Evolutionary conservation across 805 yeast genomes (phyloP).

Genomic region (Pichia eremophila): DNA sequence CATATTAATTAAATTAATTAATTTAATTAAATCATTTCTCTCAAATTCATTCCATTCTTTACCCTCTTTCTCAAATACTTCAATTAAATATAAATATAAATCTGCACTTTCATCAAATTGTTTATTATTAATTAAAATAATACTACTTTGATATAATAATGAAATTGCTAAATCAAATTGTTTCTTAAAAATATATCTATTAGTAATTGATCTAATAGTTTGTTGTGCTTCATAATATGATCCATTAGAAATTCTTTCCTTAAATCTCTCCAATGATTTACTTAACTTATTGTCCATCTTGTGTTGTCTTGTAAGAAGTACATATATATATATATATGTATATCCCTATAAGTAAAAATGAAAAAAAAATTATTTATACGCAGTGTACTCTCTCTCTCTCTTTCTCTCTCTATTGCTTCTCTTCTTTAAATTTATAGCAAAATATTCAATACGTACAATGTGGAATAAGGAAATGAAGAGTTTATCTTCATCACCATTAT

Average conservation of each 20-base stretch:
- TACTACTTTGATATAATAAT: conserved; percentile 61
- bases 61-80: conserved; percentile 45
- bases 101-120: conserved; percentile 82
- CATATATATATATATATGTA: no score
- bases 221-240: conserved; percentile 95
- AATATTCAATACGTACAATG: no score
- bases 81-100: conserved; percentile 60
- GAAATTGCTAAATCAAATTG: conserved; percentile 66
- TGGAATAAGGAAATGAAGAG: background rate
- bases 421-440: no score
- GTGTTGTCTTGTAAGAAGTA: no score
- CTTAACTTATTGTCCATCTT: conserved; percentile 31
- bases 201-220: conserved; percentile 81
- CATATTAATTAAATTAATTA: conserved; percentile 33
- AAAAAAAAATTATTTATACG: no score
- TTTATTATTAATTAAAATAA: conserved; percentile 54
- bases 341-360: no score
- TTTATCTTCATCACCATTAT: background rate
- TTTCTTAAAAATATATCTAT: conserved; percentile 65
- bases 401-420: no score
- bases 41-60: conserved; percentile 26
- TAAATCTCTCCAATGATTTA: conserved; percentile 56
- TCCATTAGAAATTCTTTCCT: conserved; percentile 55
- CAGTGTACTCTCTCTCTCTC: no score
- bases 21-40: conserved; percentile 24